Base-by-base conservation (phyloP, 179 eudicot species). In the Actinidia chinensis region DNA sequence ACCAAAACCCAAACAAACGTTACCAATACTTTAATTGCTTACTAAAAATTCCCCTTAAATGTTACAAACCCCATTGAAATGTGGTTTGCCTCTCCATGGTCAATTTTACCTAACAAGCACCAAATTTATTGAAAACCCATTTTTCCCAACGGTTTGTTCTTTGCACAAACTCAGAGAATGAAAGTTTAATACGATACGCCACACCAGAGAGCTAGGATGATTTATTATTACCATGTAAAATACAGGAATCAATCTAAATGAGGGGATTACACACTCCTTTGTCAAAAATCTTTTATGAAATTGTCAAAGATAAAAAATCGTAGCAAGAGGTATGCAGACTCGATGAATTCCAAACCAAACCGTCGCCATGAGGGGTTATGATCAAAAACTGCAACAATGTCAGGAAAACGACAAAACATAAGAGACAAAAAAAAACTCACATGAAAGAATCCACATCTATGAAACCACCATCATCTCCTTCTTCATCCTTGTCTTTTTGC, bases 341-440 rank as follows among this genome's bases (percentile, higher is more conserved):
- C 77, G 15, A 63, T 42, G 20, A 79, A 46, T 42, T 74, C 13
- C n/a, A 66, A 74, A 73, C 74, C 74, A 51, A 23, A 22, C 46
- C 55, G 56, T 25, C 74, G 78, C 82, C 78, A 79, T 43, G 12
- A 15, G 78, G 78, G 67, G 74, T 79, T 1, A 74, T 64, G 28
- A 20, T 65, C 1, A n/a, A 74, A 9, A 74, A 79, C 14, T 1
- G 44, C 65, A 23, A 33, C 48, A 7, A 69, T 51, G 67, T 73
- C 36, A 55, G 13, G 52, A 79, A 54, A 50, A 74, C 42, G 17
- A 69, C 52, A n/a, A n/a, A 18, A 74, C 2, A 46, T 55, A 73
- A 3, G 78, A 10, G 12, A 36, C 71, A n/a, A n/a, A 44, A 36
- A 4, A 23, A 76, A 46, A 25, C 67, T 76, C 47, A 66, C 71